Evolutionary conservation across 768 basidiomycete species (phyloP).

Genomic region (Russula sp.): DNA sequence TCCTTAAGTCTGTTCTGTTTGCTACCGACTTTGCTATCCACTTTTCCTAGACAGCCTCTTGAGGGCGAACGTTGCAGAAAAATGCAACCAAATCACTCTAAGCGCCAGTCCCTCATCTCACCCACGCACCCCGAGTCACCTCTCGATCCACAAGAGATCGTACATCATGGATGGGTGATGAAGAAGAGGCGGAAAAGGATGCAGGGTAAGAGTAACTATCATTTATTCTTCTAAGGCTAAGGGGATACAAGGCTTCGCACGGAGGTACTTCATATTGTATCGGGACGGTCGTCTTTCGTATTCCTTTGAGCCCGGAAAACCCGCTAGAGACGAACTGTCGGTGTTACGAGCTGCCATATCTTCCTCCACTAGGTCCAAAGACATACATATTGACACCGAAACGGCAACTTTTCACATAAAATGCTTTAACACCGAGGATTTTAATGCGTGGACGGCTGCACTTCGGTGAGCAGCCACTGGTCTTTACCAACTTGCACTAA

Average conservation of each 20-base stretch:
- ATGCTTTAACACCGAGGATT: constrained; percentile 66
- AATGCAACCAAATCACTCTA: constrained; percentile 1
- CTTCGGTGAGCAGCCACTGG: constrained; percentile 47
- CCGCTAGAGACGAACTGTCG: constrained; percentile 62
- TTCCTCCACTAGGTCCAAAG: constrained; percentile 62
- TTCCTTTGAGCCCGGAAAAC: constrained; percentile 64
- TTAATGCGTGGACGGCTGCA: constrained; percentile 65
- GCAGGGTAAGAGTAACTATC: constrained; percentile 55
- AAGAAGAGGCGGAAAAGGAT: constrained; percentile 86
- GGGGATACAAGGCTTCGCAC: constrained; percentile 60
- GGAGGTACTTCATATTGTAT: constrained; percentile 70
- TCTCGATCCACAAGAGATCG: constrained; percentile 26
- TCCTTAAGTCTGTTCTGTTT: not conserved
- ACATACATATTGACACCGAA: constrained; percentile 75
- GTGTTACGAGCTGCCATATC: constrained; percentile 68
- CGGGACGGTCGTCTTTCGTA: constrained; percentile 69
- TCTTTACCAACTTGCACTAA: not conserved
- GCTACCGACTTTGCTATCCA: not conserved
- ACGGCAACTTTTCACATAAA: constrained; percentile 79
- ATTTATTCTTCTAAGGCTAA: not conserved
- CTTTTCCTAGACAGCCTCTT: not conserved
- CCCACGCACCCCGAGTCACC: not conserved
- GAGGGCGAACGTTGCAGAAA: not conserved
- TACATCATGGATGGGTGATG: constrained; percentile 73
- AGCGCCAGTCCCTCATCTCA: not conserved